Evolutionary conservation across 2,329 filamentous ascomycete species (phyloP).

Genomic region (Penicillium sclerotiorum): DNA sequence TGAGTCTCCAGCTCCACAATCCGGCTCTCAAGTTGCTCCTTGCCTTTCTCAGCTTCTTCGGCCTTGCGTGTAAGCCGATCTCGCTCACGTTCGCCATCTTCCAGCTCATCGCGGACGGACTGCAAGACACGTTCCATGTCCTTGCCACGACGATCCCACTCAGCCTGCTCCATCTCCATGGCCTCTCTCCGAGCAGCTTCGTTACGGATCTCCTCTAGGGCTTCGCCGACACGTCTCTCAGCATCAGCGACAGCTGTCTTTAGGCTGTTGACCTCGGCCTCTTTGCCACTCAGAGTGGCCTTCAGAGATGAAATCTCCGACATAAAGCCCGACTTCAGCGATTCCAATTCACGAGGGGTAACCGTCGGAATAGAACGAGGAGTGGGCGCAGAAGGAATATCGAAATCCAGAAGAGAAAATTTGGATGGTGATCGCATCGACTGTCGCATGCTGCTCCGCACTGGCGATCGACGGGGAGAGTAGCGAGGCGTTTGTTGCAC

Average conservation of each 20-base stretch:
- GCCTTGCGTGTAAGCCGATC: conserved; percentile 76
- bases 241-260: conserved; percentile 88
- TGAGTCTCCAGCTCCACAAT: conserved; percentile 51
- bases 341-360: conserved; percentile 88
- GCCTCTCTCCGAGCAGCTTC: conserved; percentile 71
- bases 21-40: conserved; percentile 48
- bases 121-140: conserved; percentile 84
- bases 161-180: conserved; percentile 72
- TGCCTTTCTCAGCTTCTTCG: conserved; percentile 70
- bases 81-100: conserved; percentile 74
- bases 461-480: conserved; percentile 48
- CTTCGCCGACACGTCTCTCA: conserved; percentile 86
- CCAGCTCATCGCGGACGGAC: conserved; percentile 79
- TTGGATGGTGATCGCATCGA: conserved; percentile 50
- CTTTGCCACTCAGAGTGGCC: conserved; percentile 86
- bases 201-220: conserved; percentile 79
- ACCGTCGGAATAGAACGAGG: conserved; percentile 88
- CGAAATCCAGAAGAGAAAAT: conserved; percentile 80
- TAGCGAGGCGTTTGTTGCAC: conserved; percentile 38
- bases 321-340: conserved; percentile 84
- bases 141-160: conserved; percentile 80
- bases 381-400: conserved; percentile 90
- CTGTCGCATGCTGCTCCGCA: conserved; percentile 42
- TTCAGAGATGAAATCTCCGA: conserved; percentile 95
- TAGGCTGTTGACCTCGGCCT: conserved; percentile 84